phyloP scores from a whole-genome alignment of 108 stramenopile species.

The Fragilariopsis cylindrus region DNA sequence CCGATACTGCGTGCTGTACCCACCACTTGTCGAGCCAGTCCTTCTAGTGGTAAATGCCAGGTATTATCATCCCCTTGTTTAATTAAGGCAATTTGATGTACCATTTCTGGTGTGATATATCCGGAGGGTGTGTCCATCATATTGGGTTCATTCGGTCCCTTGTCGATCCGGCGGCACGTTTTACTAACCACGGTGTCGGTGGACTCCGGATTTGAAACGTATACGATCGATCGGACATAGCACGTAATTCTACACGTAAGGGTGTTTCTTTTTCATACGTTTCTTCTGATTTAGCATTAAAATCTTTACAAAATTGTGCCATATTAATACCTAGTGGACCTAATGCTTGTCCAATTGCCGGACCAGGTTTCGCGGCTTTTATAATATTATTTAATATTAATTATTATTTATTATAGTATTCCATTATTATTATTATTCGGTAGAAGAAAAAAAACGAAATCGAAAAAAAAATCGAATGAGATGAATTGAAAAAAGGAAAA shows the following conservation, averaged over 20 bases:
- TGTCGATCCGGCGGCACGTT: conserved; percentile 72
- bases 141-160: conserved; percentile 64
- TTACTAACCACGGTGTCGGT: conserved; percentile 81
- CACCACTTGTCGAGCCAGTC: conserved; percentile 77
- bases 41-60: conserved; percentile 80
- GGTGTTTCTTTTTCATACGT: conserved; percentile 75
- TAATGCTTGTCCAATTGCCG: conserved; percentile 92
- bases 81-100: conserved; percentile 91
- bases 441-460: too few relatives aligned
- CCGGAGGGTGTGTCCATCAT: conserved; percentile 53
- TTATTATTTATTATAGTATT: too few relatives aligned
- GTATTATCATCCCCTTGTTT: conserved; percentile 82
- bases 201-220: conserved; percentile 83
- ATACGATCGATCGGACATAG: conserved; percentile 82
- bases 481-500: not conserved
- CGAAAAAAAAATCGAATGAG: not conserved
- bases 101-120: conserved; percentile 82
- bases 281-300: conserved; percentile 81
- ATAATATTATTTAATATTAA: not conserved
- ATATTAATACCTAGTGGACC: conserved; percentile 96
- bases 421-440: too few relatives aligned
- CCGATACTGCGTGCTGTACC: conserved; percentile 87
- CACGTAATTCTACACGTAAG: conserved; percentile 68
- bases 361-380: conserved; percentile 76
- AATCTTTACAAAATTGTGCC: conserved; percentile 94